These are phyloP conservation scores for Pseudozyma tsukubaensis DNA, from an alignment of 1,284 basidiomycete genomes.

Conservation along the genomic window DNA sequence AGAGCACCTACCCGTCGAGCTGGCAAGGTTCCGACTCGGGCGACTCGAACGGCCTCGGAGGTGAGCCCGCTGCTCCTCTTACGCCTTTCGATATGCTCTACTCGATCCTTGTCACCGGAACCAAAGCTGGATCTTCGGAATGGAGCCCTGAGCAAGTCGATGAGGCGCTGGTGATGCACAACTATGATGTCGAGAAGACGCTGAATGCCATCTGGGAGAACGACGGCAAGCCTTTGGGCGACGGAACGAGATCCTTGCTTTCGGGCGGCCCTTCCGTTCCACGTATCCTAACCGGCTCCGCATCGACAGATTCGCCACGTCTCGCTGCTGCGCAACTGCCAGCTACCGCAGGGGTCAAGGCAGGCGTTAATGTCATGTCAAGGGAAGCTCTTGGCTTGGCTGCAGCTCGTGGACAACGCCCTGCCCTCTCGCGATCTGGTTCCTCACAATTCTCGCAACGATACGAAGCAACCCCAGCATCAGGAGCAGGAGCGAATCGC, in stretches of 20 bases:
- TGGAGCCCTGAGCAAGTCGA: slow-evolving; percentile 87
- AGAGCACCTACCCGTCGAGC: slow-evolving; percentile 5
- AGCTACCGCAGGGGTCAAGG: slow-evolving; percentile 45
- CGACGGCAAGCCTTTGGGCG: slow-evolving; percentile 51
- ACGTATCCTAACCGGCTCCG: not conserved
- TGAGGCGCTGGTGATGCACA: slow-evolving; percentile 86
- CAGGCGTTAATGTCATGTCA: slow-evolving; percentile 55
- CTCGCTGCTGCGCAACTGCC: slow-evolving; percentile 18
- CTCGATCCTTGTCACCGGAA: slow-evolving; percentile 78
- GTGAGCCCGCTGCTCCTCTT: slow-evolving; percentile 78
- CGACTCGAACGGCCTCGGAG: slow-evolving; percentile 16
- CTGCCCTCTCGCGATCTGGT: slow-evolving; percentile 23
- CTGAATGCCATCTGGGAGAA: slow-evolving; percentile 89
- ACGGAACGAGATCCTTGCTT: slow-evolving; percentile 30
- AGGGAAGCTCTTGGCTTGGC: slow-evolving; percentile 46
- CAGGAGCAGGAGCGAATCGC: slow-evolving; percentile 47
- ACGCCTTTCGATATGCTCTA: slow-evolving; percentile 95
- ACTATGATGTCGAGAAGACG: slow-evolving; percentile 92
- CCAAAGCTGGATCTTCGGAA: slow-evolving; percentile 46
- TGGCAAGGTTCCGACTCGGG: slow-evolving; percentile 8
- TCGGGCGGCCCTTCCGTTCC: slow-evolving; percentile 22
- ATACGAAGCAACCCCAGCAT: slow-evolving; percentile 12
- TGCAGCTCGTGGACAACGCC: slow-evolving; percentile 21
- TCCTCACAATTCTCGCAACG: slow-evolving; percentile 26
- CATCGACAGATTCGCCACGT: slow-evolving; percentile 23